A percentile compares a stretch with the other conserved stretches of the same genome.
Conservation (phyloP, 306 rosid species). For the Casuarina cunninghamiana region DNA sequence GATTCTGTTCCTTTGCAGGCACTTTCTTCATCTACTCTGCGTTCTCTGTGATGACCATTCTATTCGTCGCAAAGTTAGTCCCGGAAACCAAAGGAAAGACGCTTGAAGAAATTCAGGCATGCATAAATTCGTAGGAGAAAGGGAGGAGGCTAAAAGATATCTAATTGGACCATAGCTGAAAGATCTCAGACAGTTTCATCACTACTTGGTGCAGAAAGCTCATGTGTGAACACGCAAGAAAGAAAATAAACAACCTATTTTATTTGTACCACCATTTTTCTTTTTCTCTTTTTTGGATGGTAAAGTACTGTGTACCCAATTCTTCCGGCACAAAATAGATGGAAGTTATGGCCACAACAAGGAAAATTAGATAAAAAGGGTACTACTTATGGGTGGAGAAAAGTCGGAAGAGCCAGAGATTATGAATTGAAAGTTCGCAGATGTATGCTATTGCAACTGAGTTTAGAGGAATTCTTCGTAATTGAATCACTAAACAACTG, state of each 20-base stretch:
- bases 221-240: background rate
- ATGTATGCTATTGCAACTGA: background rate
- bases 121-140: constrained; percentile 45
- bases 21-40: constrained; percentile 69
- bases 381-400: background rate
- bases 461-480: too few relatives aligned
- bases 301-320: constrained; percentile 3
- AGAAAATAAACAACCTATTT: background rate
- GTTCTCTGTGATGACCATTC: constrained; percentile 58
- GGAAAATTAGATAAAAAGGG: constrained; percentile 7
- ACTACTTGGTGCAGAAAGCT: constrained; percentile 9
- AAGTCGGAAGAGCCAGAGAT: background rate
- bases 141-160: background rate
- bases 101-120: constrained; percentile 78
- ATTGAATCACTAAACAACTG: too few relatives aligned
- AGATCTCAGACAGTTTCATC: background rate
- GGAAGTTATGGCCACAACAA: background rate
- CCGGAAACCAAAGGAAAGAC: constrained; percentile 98
- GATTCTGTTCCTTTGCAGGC: constrained; percentile 42
- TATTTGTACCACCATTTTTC: background rate
- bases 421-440: background rate
- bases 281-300: background rate
- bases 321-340: constrained; percentile 17
- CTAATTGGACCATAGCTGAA: background rate
- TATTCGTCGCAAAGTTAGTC: constrained; percentile 69